phyloP scores from a whole-genome alignment of 108 stramenopile species.

The Cylindrotheca fusiformis region DNA sequence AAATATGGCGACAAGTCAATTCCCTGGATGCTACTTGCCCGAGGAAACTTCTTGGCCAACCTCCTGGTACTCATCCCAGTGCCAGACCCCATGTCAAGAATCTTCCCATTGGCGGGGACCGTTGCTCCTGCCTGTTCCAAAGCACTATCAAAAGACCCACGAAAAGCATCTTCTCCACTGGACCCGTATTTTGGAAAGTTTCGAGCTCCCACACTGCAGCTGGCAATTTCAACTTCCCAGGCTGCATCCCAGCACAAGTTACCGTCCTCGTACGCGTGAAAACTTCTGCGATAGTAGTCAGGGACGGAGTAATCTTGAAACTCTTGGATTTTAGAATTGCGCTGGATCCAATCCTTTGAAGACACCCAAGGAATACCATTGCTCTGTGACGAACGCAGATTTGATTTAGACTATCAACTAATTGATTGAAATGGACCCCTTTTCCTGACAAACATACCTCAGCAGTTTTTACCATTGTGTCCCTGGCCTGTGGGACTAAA shows the following conservation, averaged over 20 bases:
- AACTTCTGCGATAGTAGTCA: conserved; percentile 49
- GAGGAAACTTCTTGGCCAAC: conserved; percentile 56
- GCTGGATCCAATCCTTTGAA: conserved; percentile 51
- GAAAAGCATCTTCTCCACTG: conserved; percentile 74
- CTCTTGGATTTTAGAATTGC: conserved; percentile 15
- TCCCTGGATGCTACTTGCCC: conserved; percentile 43
- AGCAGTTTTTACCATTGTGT: conserved; percentile 70
- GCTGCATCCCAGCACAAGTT: conserved; percentile 79
- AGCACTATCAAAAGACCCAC: conserved; percentile 65
- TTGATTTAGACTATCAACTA: not conserved
- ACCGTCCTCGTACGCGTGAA: conserved; percentile 78
- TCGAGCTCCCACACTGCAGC: conserved; percentile 65
- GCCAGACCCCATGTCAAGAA: conserved; percentile 76
- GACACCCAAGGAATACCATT: conserved; percentile 70
- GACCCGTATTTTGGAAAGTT: conserved; percentile 71
- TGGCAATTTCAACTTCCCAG: conserved; percentile 74
- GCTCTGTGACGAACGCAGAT: too few species aligned
- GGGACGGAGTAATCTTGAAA: conserved; percentile 11
- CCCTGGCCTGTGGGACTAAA: conserved; percentile 72
- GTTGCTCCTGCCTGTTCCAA: conserved; percentile 48
- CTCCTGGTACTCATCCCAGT: conserved; percentile 75
- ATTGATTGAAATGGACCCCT: not conserved
- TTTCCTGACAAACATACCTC: conserved; percentile 21
- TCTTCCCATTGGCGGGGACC: conserved; percentile 23
- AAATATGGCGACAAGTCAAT: conserved; percentile 76